Base-by-base conservation (phyloP, 768 basidiomycete species). In the Neoboletus subvelutipes region DNA sequence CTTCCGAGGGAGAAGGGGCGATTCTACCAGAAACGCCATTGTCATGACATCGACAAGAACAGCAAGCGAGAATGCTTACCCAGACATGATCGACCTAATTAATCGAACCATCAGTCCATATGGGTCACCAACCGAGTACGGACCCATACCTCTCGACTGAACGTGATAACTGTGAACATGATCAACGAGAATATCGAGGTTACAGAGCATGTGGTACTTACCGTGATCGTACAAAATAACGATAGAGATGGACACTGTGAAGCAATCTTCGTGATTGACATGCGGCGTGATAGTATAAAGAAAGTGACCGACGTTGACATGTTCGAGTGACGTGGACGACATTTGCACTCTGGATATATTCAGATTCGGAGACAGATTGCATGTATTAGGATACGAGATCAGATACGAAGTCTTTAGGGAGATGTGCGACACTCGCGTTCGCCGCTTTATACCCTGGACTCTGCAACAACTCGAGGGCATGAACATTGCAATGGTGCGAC, bases 191-290 rank as follows among this genome's bases (percentile, higher is more conserved):
- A n/a, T 26, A 22, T 52, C 37, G 31, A 7, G 26, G 20, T 24
- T 28, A 31, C 13, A 15, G 20, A 39, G 15, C 1, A 49, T 20
- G 7, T 2, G 26, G 15, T 42, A 48, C 65, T 59, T 13, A 46
- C 62, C 39, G 33, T 67, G 65, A 48, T 66, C 65, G 11, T 66
- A 64, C 43, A 67, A 49, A 34, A 59, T 31, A 3, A 57, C 9
- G 5, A 57, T 10, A 8, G 65, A 47, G 22, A 57, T 41, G 5
- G 49, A 54, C 31, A 36, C 65, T 64, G n/a, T n/a, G 29, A 39
- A 9, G 26, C 1, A 36, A 28, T 11, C 5, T 5, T 28, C 37
- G 22, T 64, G 51, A 60, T 12, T 0, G 7, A 28, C 26, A 31
- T 24, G 37, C 7, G 3, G 9, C 11, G 20, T 6, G 12, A n/a